Evolutionary conservation across 441 rosid species (phyloP), one percentile per base, ranked within the genome.

Genomic region (Eutrema salsugineum): DNA sequence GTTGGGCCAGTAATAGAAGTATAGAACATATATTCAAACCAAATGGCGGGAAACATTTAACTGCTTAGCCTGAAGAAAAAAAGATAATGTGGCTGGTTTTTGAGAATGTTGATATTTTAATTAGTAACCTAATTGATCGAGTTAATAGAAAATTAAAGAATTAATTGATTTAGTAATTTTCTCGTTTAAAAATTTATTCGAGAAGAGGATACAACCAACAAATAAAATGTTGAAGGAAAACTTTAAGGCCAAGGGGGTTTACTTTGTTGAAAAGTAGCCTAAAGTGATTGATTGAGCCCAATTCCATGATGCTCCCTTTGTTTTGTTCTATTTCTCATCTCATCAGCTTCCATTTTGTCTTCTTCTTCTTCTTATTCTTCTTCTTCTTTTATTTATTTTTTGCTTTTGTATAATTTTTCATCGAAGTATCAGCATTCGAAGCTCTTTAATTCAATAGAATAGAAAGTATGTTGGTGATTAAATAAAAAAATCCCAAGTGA

Each of bases 211-310:
- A 40, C 33, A 14, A 58, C 42, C 42, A 61, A 39, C 33, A 60
- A 39, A 50, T 38, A 40, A 53, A 63, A 54, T 63, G 70, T 54
- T 46, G 40, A 7, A 24, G 64, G 71, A 56, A 72, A 55, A 55
- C 48, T 43, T 44, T 32, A 8, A 22, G 11, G 73, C 1, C 14
- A 8, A 33, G 2, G 20, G 24, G 20, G 11, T 12, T 48, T 36
- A 16, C 50, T 57, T 73, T 65, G 59, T 57, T 56, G 72, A 8
- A 65, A 73, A 73, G 66, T 39, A 10, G 11, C 10, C 44, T 48
- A 57, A 49, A 73, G 61, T 66, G 77, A 66, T 40, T 73, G 67
- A 57, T 56, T 48, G 66, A 63, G 38, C 54, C 32, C n/a, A 58
- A 49, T 30, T 65, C 67, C 39, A 53, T 43, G 61, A 71, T 63